A percentile compares a stretch with the other conserved stretches of the same genome.
Evolutionary conservation across 306 rosid genomes (phyloP).

Genomic region (Trifolium subterraneum): DNA sequence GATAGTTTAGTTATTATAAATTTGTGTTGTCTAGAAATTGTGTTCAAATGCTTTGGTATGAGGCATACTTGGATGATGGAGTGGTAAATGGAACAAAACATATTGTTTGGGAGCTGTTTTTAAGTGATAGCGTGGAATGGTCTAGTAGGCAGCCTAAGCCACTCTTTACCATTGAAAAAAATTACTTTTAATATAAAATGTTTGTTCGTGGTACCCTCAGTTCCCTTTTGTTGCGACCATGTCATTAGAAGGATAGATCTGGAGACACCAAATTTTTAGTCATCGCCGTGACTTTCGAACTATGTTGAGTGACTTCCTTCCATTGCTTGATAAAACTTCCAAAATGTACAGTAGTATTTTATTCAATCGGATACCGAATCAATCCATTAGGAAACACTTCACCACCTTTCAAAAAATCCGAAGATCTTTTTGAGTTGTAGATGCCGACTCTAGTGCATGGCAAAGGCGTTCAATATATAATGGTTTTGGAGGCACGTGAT

Average conservation of each 20-base stretch:
- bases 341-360: background rate
- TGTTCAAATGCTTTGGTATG: conserved; percentile 24
- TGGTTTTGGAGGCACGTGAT: conserved; percentile 17
- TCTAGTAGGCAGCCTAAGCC: conserved; percentile 4
- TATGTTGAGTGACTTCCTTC: background rate
- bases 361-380: background rate
- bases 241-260: background rate
- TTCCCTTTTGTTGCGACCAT: conserved; percentile 12
- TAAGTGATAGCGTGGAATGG: background rate
- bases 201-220: background rate
- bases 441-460: conserved; percentile 29
- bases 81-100: conserved; percentile 22
- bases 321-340: conserved; percentile 12
- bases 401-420: background rate
- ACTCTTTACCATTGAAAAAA: conserved; percentile 8
- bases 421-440: conserved; percentile 9
- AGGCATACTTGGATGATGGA: conserved; percentile 5
- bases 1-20: conserved; percentile 12
- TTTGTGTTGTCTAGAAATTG: conserved; percentile 5
- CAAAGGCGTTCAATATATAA: conserved; percentile 15
- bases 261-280: background rate
- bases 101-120: conserved; percentile 5
- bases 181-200: background rate
- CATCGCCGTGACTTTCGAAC: background rate
- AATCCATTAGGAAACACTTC: background rate